A percentile compares a stretch with the other conserved stretches of the same genome.
Conservation (phyloP, 495 filamentous ascomycete species). For the Penicillium odoratum region DNA sequence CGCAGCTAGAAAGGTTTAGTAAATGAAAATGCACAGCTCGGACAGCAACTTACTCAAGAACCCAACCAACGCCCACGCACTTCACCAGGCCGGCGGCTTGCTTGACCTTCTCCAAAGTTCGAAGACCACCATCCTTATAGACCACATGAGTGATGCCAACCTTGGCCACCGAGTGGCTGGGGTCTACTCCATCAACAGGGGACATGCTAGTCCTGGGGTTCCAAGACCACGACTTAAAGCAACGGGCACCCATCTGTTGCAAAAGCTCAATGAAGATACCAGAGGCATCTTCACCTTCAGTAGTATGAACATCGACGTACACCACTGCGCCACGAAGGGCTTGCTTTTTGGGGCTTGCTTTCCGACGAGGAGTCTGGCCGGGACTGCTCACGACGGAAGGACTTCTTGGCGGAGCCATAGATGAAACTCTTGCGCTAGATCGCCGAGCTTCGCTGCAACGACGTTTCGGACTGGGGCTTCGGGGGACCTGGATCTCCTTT, state of each 20-base stretch:
- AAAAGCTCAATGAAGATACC: conserved; percentile 81
- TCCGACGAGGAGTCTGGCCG: conserved; percentile 32
- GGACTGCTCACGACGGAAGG: conserved; percentile 30
- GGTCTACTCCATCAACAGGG: conserved; percentile 30
- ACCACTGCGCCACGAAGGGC: conserved; percentile 72
- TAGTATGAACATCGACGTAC: conserved; percentile 92
- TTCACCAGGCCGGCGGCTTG: conserved; percentile 71
- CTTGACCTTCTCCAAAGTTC: conserved; percentile 84
- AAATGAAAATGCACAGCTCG: background rate
- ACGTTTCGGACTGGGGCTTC: conserved; percentile 27
- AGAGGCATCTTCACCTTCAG: conserved; percentile 83
- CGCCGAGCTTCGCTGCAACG: conserved; percentile 20
- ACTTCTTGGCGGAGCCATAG: conserved; percentile 14
- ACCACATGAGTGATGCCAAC: conserved; percentile 93
- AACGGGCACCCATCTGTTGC: conserved; percentile 80
- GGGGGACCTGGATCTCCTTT: conserved; percentile 29
- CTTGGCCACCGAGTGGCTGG: conserved; percentile 37
- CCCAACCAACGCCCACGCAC: conserved; percentile 86
- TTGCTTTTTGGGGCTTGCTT: conserved; percentile 21
- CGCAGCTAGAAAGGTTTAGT: conserved; percentile 56
- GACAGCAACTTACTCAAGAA: conserved; percentile 66
- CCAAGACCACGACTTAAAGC: conserved; percentile 84
- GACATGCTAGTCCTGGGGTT: conserved; percentile 56
- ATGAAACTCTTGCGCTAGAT: conserved; percentile 9
- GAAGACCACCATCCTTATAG: conserved; percentile 87